A percentile compares a stretch with the other conserved stretches of the same genome.
Conservation (phyloP, 2,329 filamentous ascomycete species). For the Lizonia empirigonia region DNA sequence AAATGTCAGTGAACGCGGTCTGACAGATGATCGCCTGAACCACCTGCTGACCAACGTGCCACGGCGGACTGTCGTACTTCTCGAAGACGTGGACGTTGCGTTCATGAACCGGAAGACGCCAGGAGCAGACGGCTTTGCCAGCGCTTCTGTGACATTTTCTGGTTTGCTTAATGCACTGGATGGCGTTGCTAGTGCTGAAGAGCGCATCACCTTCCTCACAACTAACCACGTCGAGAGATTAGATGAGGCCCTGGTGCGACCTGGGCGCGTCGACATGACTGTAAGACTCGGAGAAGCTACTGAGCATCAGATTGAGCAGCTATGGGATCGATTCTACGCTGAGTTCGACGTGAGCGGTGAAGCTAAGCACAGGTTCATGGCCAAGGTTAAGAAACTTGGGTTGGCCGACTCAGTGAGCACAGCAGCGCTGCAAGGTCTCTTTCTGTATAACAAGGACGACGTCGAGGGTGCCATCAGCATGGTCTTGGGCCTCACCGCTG, state of each 20-base stretch:
- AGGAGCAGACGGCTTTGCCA: slow-evolving; percentile 81
- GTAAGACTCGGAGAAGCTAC: slow-evolving; percentile 88
- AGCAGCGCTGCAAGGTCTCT: slow-evolving; percentile 90
- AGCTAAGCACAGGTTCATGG: slow-evolving; percentile 71
- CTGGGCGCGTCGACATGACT: slow-evolving; percentile 92
- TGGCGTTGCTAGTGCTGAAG: slow-evolving; percentile 91
- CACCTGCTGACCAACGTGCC: slow-evolving; percentile 86
- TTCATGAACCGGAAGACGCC: slow-evolving; percentile 80
- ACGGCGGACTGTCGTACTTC: slow-evolving; percentile 76
- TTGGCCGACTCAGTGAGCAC: slow-evolving; percentile 78
- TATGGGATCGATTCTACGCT: slow-evolving; percentile 96
- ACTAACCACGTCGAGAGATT: slow-evolving; percentile 92
- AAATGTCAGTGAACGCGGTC: slow-evolving; percentile 85
- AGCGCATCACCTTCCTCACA: slow-evolving; percentile 90
- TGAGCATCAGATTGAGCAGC: slow-evolving; percentile 77
- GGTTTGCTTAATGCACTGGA: slow-evolving; percentile 76
- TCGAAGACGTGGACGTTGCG: slow-evolving; percentile 92
- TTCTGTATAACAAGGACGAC: slow-evolving; percentile 92
- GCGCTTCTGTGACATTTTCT: slow-evolving; percentile 91
- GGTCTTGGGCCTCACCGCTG: slow-evolving; percentile 65
- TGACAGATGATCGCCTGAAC: slow-evolving; percentile 88
- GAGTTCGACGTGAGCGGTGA: slow-evolving; percentile 71
- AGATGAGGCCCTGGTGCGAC: slow-evolving; percentile 86
- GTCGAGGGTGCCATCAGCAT: slow-evolving; percentile 84
- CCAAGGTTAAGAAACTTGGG: slow-evolving; percentile 70